These are phyloP conservation scores for Colletotrichum falcatum DNA, from an alignment of 2,329 filamentous ascomycete species.

Conservation along the genomic window DNA sequence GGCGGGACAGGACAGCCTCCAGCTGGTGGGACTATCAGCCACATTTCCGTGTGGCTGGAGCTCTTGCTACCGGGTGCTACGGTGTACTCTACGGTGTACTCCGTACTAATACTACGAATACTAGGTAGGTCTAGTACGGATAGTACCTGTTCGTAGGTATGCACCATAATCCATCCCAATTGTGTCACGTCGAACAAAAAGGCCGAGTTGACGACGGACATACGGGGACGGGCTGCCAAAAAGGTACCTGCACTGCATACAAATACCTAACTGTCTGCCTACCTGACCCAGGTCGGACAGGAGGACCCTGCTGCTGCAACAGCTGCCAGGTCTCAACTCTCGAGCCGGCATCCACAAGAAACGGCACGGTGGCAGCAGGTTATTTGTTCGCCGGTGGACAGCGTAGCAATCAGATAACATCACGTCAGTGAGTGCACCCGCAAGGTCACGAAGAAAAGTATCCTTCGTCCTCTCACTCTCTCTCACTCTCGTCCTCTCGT, in stretches of 20 bases:
- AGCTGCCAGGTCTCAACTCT: slow-evolving; percentile 4
- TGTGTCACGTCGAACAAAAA: too few relatives aligned
- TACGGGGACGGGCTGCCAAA: too few relatives aligned
- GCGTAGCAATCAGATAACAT: slow-evolving; percentile 17
- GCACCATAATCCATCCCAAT: too few relatives aligned
- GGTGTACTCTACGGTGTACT: too few relatives aligned
- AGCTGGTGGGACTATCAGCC: too few relatives aligned
- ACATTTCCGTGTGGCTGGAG: neutral
- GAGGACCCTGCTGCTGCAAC: slow-evolving; percentile 3
- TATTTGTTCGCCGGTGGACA: neutral
- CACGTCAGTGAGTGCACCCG: neutral
- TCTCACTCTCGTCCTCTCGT: neutral
- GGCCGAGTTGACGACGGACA: too few relatives aligned
- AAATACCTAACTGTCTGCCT: too few relatives aligned
- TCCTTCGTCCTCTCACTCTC: neutral
- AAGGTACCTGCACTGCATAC: too few relatives aligned
- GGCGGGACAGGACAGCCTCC: neutral
- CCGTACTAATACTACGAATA: too few relatives aligned
- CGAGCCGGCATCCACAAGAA: slow-evolving; percentile 10
- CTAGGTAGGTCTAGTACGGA: neutral
- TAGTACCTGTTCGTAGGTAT: too few relatives aligned
- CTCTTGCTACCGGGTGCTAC: too few relatives aligned
- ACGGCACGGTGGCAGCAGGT: too few relatives aligned
- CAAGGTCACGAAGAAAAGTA: neutral
- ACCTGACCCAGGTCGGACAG: slow-evolving; percentile 2